phyloP scores from a whole-genome alignment of 768 basidiomycete species.

The Daedaleopsis sinensis region DNA sequence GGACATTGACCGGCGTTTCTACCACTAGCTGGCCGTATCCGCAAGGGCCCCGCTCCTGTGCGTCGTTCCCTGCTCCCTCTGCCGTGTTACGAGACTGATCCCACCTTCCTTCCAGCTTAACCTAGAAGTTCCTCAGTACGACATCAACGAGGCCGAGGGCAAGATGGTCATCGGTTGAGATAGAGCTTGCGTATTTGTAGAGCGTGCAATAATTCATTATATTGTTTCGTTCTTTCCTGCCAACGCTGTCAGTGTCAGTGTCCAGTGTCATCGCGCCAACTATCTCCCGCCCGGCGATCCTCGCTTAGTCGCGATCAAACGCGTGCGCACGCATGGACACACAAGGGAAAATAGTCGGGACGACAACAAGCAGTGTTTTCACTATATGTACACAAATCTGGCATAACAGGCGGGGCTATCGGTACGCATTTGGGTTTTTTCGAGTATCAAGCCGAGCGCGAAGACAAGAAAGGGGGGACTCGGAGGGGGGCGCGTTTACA shows the following conservation, averaged over 20 bases:
- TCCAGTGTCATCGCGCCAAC: too few relatives aligned
- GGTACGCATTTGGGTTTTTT: conserved; percentile 2
- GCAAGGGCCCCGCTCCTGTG: conserved; percentile 96
- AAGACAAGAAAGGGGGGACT: neutral
- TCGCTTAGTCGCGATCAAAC: too few relatives aligned
- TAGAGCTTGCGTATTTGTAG: conserved; percentile 14
- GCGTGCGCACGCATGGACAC: neutral
- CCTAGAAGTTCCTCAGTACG: conserved; percentile 89
- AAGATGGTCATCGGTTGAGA: conserved; percentile 85
- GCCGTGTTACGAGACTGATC: conserved; percentile 9
- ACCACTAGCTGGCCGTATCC: conserved; percentile 81
- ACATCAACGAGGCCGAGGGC: conserved; percentile 84
- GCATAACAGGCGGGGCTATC: neutral
- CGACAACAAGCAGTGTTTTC: neutral
- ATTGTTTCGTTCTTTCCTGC: neutral
- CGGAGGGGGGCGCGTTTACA: neutral
- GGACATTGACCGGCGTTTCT: conserved; percentile 15
- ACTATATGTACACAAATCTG: neutral
- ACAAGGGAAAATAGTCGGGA: neutral
- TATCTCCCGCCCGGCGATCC: too few relatives aligned
- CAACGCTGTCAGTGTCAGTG: neutral
- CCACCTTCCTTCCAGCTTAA: conserved; percentile 63
- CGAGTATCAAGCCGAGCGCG: neutral
- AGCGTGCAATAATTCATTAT: conserved; percentile 17
- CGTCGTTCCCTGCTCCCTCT: conserved; percentile 33